Base-by-base conservation (phyloP, 2,329 filamentous ascomycete species). In the Diaporthe sp. region DNA sequence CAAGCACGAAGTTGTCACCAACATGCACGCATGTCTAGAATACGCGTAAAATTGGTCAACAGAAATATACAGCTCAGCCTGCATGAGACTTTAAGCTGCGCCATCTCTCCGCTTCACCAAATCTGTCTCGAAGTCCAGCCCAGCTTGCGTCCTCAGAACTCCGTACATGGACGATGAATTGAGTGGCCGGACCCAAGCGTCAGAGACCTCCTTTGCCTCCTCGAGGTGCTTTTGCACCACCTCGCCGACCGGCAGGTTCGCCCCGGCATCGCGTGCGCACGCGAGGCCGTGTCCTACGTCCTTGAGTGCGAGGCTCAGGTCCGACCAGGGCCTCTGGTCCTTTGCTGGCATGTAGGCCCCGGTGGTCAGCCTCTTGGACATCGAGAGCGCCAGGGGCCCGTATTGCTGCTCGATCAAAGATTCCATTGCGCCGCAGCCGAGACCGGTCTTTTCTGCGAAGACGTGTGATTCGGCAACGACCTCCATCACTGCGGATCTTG, bases 141-240 rank as follows among this genome's bases (percentile, higher is more conserved):
- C 86, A 2, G 86, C 83, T 70, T 85, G 81, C 69, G 77, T 76
- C 58, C 87, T 82, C 32, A 89, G 77, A 32, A 86, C 79, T 0
- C 88, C 88, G 79, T 86, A 90, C 78, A 89, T 82, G n/a, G 84
- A 84, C 13, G 85, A 87, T 13, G 86, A 88, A 79, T 89, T 88
- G 35, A 89, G 77, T 2, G 78, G 77, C 55, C 86, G 80, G 0
- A 76, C 80, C 8, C 79, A 81, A 17, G 79, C 74, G 4, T 82
- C 79, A 68, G 79, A 80, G 71, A 94, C 80, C 1, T 50, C 61
- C 37, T 82, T 86, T 0, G 88, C 88, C 72, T 86, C 82, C 37
- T 80, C 76, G 53, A 89, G 78, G 75, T 88, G 84, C 22, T 79
- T 80, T 37, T 88, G 77, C 7, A 83, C 86, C 32, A 86, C 77